Percentiles rank a stretch among this genome's conserved stretches.
Evolutionary conservation across 805 yeast genomes (phyloP).

Genomic region (Candida parachauliodes): DNA sequence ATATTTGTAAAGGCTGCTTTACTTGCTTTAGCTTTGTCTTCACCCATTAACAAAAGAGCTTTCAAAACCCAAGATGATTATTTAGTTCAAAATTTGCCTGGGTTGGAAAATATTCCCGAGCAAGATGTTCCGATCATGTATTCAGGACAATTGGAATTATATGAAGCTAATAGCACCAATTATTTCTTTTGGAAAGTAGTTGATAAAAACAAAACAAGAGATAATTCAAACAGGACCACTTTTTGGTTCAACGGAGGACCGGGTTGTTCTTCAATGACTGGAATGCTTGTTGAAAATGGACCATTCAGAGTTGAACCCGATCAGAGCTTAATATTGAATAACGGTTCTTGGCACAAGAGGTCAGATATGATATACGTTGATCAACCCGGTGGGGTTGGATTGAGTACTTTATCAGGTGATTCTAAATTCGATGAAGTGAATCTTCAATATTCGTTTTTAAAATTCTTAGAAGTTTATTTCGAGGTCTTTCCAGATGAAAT

Average conservation of each 20-base stretch:
- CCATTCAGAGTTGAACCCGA: conserved; percentile 65
- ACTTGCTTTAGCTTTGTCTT: background rate
- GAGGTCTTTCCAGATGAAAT: conserved; percentile 69
- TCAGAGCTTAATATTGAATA: conserved; percentile 46
- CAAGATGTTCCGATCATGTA: conserved; percentile 48
- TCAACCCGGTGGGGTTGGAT: conserved; percentile 95
- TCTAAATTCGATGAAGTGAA: conserved; percentile 49
- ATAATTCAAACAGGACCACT: conserved; percentile 44
- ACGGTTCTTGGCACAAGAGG: conserved; percentile 80
- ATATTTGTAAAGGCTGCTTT: no score
- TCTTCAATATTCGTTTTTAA: conserved; percentile 59
- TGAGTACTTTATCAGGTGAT: conserved; percentile 51
- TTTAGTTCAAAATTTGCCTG: conserved; percentile 36
- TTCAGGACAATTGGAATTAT: conserved; percentile 64
- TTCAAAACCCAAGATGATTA: conserved; percentile 8
- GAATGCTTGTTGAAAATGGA: conserved; percentile 91
- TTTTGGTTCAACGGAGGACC: conserved; percentile 99
- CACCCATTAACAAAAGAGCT: background rate
- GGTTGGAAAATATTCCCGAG: conserved; percentile 28
- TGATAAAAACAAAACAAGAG: conserved; percentile 21
- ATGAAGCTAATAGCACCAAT: conserved; percentile 49
- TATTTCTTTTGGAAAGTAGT: conserved; percentile 77
- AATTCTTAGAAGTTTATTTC: conserved; percentile 65
- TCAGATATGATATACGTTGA: conserved; percentile 84
- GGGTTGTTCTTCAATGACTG: conserved; percentile 97